phyloP scores from a whole-genome alignment of 495 filamentous ascomycete species.

The Amphirosellinia nigrospora region DNA sequence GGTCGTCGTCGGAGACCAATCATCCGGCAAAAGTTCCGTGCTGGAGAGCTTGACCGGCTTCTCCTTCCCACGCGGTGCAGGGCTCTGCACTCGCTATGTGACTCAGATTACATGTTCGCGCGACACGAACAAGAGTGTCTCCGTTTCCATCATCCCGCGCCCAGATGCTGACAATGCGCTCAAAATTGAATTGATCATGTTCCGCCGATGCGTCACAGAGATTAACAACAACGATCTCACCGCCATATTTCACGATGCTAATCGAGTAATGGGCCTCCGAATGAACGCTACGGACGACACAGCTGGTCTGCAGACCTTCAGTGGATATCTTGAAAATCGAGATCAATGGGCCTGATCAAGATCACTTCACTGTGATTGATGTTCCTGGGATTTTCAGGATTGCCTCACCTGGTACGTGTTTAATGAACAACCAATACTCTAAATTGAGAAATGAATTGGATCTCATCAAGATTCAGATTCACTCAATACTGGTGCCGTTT shows the following conservation, averaged over 20 bases:
- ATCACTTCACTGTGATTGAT: slow-evolving; percentile 62
- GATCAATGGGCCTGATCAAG: slow-evolving; percentile 26
- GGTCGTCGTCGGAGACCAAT: slow-evolving; percentile 58
- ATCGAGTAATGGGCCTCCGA: neutral
- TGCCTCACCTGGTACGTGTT: slow-evolving; percentile 35
- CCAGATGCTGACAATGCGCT: slow-evolving; percentile 24
- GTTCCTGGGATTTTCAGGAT: slow-evolving; percentile 63
- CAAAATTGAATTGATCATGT: neutral
- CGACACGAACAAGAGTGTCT: slow-evolving; percentile 34
- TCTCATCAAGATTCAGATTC: no score
- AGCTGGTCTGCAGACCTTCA: neutral
- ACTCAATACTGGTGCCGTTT: no score
- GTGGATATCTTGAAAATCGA: neutral
- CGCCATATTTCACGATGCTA: neutral
- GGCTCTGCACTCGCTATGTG: slow-evolving; percentile 63
- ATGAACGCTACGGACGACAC: neutral
- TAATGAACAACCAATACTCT: no score
- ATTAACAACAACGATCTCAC: neutral
- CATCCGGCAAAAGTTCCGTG: slow-evolving; percentile 58
- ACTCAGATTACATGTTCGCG: slow-evolving; percentile 63
- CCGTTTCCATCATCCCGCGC: slow-evolving; percentile 54
- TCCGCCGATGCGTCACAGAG: neutral
- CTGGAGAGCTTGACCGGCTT: slow-evolving; percentile 58
- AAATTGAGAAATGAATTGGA: no score
- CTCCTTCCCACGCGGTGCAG: slow-evolving; percentile 55